Base-by-base conservation (phyloP, 257 asterid genomes). In the Nicotiana obtusifolia region DNA sequence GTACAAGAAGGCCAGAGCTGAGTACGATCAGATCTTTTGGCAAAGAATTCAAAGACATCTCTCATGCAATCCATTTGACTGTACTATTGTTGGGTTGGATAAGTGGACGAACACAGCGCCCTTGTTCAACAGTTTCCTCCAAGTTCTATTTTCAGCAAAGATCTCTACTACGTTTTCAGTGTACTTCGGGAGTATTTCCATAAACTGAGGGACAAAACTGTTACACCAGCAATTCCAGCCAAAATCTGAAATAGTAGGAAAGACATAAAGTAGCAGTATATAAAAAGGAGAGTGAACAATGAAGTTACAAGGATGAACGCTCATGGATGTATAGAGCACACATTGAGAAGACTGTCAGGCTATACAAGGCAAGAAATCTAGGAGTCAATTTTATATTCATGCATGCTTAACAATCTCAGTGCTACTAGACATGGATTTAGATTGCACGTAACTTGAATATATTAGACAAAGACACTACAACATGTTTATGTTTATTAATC, bases 111-210 rank as follows among this genome's bases (percentile, higher is more conserved):
- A 71, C 16, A 22, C 41, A 19, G 77, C 77, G 11, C 20, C 5
- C 33, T n/a, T 19, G 31, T 41, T 5, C 78, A 41, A 69, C 60
- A 73, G 78, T 47, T 75, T 4, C 79, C 22, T 0, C 61, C 79
- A 73, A 24, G 61, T 49, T 7, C 26, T 47, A 20, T 47, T 24
- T 35, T 73, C 41, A 73, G 61, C 61, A 49, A 47, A 24, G 79
- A 47, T 73, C 62, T 49, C 79, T 75, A 60, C 87, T 88, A 85
- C 8, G 92, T 88, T 82, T 68, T 88, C 5, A 80, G 60, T 37
- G 90, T 88, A 78, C 90, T 87, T 81, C 88, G 90, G 4, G 87
- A 88, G 86, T 86, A 88, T 90, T 91, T 92, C 99, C 98, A 93
- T 81, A 92, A 77, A 84, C 84, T 83, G 68, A 93, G 86, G 57